A percentile compares a stretch with the other conserved stretches of the same genome.
Conservation (phyloP, 306 rosid species). For the Trifolium subterraneum region DNA sequence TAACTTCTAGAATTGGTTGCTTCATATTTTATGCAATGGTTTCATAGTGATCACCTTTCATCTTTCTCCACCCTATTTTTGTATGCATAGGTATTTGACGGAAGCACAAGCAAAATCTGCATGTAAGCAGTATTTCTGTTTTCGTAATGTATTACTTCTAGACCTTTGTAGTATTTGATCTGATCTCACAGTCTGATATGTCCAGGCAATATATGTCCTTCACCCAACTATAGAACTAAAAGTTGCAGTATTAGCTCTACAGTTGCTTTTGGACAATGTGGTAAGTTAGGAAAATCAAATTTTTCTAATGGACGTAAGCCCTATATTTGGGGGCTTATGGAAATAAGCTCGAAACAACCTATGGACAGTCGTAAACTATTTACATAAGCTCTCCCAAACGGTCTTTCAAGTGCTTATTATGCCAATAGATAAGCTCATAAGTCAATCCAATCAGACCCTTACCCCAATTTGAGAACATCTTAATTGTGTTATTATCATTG, state of each 20-base stretch:
- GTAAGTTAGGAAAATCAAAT: slow-evolving; percentile 51
- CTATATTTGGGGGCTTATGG: neutral
- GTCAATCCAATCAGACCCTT: neutral
- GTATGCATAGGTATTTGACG: slow-evolving; percentile 79
- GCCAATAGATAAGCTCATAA: neutral
- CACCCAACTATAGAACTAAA: slow-evolving; percentile 94
- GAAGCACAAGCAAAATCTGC: slow-evolving; percentile 90
- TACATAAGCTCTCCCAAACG: neutral
- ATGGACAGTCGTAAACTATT: neutral
- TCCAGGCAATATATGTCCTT: slow-evolving; percentile 90
- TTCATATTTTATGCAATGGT: slow-evolving; percentile 17
- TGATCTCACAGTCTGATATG: slow-evolving; percentile 47
- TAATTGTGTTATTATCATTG: slow-evolving; percentile 16
- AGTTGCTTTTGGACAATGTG: slow-evolving; percentile 76
- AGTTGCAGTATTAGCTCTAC: slow-evolving; percentile 75
- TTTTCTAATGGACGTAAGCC: neutral
- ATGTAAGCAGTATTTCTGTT: slow-evolving; percentile 55
- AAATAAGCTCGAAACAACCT: neutral
- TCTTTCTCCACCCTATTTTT: slow-evolving; percentile 34
- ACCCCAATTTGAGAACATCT: slow-evolving; percentile 17
- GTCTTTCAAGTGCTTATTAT: neutral
- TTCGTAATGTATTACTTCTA: slow-evolving; percentile 11
- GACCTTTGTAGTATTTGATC: slow-evolving; percentile 37
- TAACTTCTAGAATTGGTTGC: slow-evolving; percentile 15
- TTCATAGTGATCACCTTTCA: slow-evolving; percentile 5